Base-by-base conservation (phyloP, 176 grass and related monocot genomes). In the Pontederia crassipes region DNA sequence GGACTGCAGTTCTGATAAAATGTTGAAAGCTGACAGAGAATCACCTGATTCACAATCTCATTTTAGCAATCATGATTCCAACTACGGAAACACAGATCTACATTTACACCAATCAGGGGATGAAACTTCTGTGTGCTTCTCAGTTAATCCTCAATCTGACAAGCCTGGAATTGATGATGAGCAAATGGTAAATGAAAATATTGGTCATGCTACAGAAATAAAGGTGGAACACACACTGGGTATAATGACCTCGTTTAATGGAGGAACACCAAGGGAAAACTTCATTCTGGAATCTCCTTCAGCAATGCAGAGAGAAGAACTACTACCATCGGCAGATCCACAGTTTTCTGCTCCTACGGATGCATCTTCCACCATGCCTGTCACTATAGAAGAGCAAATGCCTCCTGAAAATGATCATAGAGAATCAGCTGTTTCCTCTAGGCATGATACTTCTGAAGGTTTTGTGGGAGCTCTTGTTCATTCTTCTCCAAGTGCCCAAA, bases 171-270 rank as follows among this genome's bases (percentile, higher is more conserved):
- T 51, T 72, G 70, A 72, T 50, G 62, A 79, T 69, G 79, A 80
- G 62, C 61, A 56, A 68, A 83, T 78, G 50, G 69, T 80, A 69
- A 58, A 60, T 75, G 72, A 58, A 66, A 86, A 65, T 56, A 55
- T 68, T 67, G 56, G 53, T 63, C 61, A 64, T 59, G 17, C 48
- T 77, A 40, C 61, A 73, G 77, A 76, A 66, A 29, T 8, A 26
- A 57, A 61, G 29, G 78, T 65, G 17, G 76, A 77, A 55, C 62
- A 74, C 48, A 79, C 79, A 50, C 27, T 64, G 66, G 55, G 57
- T 73, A 53, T 40, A 75, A 70, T 16, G 51, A 57, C 61, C 52
- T 62, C 76, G 49, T 68, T 66, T 80, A 68, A 69, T 69, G 58
- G 58, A 52, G 61, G 60, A 40, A 68, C 54, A 54, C 60, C 70